Percentiles rank a stretch among this genome's conserved stretches.
These are phyloP conservation scores for Fomitopsis palustris DNA, from an alignment of 1,284 basidiomycete genomes.

Conservation along the genomic window DNA sequence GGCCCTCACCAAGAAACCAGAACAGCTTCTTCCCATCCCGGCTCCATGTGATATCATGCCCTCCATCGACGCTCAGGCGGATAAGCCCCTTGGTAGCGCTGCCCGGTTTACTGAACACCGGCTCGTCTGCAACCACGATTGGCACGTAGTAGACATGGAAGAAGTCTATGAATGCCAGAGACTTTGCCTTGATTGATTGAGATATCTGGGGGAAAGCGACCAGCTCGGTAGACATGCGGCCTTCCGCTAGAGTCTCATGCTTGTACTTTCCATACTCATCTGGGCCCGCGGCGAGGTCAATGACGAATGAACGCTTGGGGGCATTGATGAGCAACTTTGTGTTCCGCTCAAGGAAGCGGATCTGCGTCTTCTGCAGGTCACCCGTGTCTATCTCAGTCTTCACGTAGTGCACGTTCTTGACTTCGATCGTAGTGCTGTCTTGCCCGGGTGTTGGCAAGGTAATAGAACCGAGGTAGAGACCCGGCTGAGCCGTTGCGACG, in stretches of 20 bases:
- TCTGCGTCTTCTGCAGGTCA: conserved; percentile 26
- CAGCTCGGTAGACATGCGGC: conserved; percentile 54
- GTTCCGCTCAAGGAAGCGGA: conserved; percentile 50
- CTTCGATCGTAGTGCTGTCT: conserved; percentile 10
- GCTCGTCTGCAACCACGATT: conserved; percentile 36
- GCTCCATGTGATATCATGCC: conserved; percentile 63
- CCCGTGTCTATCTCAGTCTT: conserved; percentile 16
- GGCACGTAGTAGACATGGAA: conserved; percentile 58
- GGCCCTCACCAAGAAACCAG: conserved; percentile 62
- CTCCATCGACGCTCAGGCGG: conserved; percentile 65
- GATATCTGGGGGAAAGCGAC: conserved; percentile 32
- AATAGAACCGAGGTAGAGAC: conserved; percentile 61
- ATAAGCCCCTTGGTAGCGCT: conserved; percentile 58
- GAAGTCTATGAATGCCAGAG: conserved; percentile 63
- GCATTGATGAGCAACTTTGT: conserved; percentile 58
- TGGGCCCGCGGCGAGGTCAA: conserved; percentile 47
- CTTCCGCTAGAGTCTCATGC: conserved; percentile 47
- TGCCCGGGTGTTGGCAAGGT: conserved; percentile 42
- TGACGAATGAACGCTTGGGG: conserved; percentile 44
- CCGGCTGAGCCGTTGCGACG: conserved; percentile 57
- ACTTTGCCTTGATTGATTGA: conserved; percentile 8
- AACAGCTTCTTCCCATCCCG: conserved; percentile 60
- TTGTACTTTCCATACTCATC: conserved; percentile 47
- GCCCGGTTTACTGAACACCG: conserved; percentile 66
- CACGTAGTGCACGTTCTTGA: conserved; percentile 25